Evolutionary conservation across 1,139 yeast genomes (phyloP), one percentile per base, ranked within the genome.

Genomic region (Kurtzmaniella quercitrusa): DNA sequence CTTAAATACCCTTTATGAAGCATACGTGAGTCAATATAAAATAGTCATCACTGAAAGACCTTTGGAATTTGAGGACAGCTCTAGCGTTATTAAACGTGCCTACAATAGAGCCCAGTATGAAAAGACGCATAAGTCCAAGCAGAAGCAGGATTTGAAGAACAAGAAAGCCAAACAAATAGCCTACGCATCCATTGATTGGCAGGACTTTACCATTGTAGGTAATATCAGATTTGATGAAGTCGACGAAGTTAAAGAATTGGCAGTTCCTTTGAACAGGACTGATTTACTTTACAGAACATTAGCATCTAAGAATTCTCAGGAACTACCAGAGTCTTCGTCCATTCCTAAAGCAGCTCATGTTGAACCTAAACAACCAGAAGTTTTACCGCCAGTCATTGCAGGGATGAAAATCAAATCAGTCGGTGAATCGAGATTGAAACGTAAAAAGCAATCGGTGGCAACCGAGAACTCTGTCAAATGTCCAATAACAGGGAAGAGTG

Each of bases 171-270:
- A 68, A 37, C 65, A 65, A 49, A 45, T 79, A 21, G 81, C 78
- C 38, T 87, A 74, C 62, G 91, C 94, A 0, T 78, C 84, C 23
- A 83, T 88, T 20, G 91, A 91, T 60, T 93, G 98, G 98, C 83
- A 83, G 47, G 88, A 86, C 48, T 89, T 89, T 56, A 68, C 74
- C 2, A 68, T 88, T 15, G 85, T 86, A 3, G 89, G 83, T 40
- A 80, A 83, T 1, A 70, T 88, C 11, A 78, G 75, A 42, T 84
- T 89, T 53, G 80, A 79, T 33, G 82, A 80, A 2, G 68, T 81
- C 1, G 96, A 88, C 57, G 71, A 73, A 43, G 80, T 76, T 14
- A 74, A 76, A 7, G 84, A 79, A 42, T 64, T 85, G 44, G 79
- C 85, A 1, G 60, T 68, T 2, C 93, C 96, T 0, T 55, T 84